These are phyloP conservation scores for Talaromyces sp. DNA, from an alignment of 2,329 filamentous ascomycete genomes.

Conservation along the genomic window DNA sequence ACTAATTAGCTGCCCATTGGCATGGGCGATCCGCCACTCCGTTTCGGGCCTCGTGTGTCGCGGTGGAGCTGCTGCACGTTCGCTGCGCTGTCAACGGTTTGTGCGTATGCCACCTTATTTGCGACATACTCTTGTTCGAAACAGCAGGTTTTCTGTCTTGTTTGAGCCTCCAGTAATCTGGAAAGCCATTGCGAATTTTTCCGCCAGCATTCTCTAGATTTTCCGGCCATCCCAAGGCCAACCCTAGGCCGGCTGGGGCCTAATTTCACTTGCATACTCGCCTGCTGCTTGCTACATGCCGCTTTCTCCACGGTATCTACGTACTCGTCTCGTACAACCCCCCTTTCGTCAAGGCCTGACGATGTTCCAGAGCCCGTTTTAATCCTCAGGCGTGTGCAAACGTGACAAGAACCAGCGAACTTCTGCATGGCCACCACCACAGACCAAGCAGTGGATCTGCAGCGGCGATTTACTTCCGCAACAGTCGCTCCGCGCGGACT, in stretches of 20 bases:
- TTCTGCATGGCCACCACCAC: neutral
- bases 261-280: neutral
- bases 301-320: neutral
- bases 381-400: neutral
- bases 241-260: neutral
- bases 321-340: neutral
- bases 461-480: neutral
- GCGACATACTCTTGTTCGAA: neutral
- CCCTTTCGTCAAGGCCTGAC: neutral
- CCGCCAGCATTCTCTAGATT: neutral
- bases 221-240: neutral
- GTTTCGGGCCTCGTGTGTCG: neutral
- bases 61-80: neutral
- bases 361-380: neutral
- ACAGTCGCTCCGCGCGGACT: neutral
- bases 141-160: neutral
- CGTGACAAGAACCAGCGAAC: neutral
- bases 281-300: neutral
- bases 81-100: neutral
- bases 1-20: neutral
- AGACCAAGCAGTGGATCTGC: neutral
- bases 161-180: neutral
- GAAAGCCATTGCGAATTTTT: constrained; percentile 8
- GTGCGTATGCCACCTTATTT: neutral
- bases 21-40: neutral